phyloP scores from a whole-genome alignment of 192 early-diverging fungal species.

The Irineochytrium annulatum region DNA sequence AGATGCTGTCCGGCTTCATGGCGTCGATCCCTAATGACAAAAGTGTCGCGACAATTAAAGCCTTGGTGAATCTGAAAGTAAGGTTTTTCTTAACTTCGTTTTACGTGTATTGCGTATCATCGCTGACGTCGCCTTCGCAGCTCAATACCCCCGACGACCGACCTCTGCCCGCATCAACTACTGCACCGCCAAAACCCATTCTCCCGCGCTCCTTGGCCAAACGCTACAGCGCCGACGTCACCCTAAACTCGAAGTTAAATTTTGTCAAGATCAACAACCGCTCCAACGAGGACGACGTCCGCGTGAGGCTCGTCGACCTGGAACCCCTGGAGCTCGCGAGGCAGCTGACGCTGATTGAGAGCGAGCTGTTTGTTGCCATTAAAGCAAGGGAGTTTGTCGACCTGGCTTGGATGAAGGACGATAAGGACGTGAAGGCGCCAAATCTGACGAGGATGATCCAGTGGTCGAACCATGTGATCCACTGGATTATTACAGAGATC shows the following conservation, averaged over 20 bases:
- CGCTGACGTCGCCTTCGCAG: not conserved
- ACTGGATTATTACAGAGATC: slow-evolving; percentile 55
- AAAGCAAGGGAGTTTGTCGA: slow-evolving; percentile 50
- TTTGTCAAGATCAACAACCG: no score
- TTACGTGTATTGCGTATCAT: not conserved
- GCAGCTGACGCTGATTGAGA: slow-evolving; percentile 55
- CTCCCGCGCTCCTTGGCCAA: slow-evolving; percentile 41
- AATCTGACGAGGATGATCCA: slow-evolving; percentile 51
- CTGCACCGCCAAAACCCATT: slow-evolving; percentile 44
- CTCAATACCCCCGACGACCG: not conserved
- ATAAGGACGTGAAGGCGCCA: slow-evolving; percentile 50
- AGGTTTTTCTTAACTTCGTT: not conserved
- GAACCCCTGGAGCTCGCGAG: slow-evolving; percentile 54
- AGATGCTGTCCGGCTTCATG: slow-evolving; percentile 30
- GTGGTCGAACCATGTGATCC: slow-evolving; percentile 56
- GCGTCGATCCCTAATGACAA: slow-evolving; percentile 39
- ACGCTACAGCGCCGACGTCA: slow-evolving; percentile 39
- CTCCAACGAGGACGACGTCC: slow-evolving; percentile 21
- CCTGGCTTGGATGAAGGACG: slow-evolving; percentile 55
- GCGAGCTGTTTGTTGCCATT: slow-evolving; percentile 47
- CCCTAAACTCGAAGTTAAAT: no score
- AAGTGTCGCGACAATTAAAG: slow-evolving; percentile 27
- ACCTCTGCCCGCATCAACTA: not conserved
- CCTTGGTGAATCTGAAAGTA: slow-evolving; percentile 31
- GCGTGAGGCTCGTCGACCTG: slow-evolving; percentile 42